Percentiles rank a stretch among this genome's conserved stretches.
Conservation (phyloP, 768 basidiomycete species). For the Tephrocybe sp. region DNA sequence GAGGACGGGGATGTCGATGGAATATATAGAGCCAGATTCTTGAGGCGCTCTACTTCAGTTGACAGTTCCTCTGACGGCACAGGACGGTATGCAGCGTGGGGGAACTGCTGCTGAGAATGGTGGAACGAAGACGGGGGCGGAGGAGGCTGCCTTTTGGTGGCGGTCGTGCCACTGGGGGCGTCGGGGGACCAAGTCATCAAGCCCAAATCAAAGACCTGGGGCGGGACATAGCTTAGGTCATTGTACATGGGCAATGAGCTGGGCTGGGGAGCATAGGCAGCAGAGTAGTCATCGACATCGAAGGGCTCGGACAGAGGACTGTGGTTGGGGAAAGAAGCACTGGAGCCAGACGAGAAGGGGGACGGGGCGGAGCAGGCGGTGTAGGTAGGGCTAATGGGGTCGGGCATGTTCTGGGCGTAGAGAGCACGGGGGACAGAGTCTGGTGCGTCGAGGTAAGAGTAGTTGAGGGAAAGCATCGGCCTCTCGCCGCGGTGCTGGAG, state of each 20-base stretch:
- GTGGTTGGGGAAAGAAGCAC: constrained; percentile 28
- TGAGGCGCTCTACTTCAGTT: constrained; percentile 18
- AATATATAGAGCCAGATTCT: constrained; percentile 21
- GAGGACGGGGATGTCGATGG: constrained; percentile 8
- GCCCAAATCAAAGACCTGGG: constrained; percentile 19
- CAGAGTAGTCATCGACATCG: constrained; percentile 14
- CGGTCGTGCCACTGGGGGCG: neutral
- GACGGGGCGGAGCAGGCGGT: constrained; percentile 37
- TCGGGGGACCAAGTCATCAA: constrained; percentile 19
- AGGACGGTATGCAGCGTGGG: constrained; percentile 13
- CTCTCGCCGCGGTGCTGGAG: too few relatives aligned
- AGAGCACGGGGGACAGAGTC: constrained; percentile 10
- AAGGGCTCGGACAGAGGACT: constrained; percentile 38
- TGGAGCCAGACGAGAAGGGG: constrained; percentile 39
- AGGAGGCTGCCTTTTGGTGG: constrained; percentile 11
- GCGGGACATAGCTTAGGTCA: constrained; percentile 15
- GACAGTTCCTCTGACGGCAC: constrained; percentile 15
- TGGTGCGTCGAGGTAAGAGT: constrained; percentile 2
- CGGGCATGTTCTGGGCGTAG: constrained; percentile 20
- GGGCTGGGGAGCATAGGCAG: constrained; percentile 13
- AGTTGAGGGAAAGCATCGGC: constrained; percentile 17
- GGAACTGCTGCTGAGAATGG: constrained; percentile 10
- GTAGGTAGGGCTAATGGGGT: constrained; percentile 34
- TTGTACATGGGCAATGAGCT: constrained; percentile 17
- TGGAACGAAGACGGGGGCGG: constrained; percentile 9